phyloP scores from a whole-genome alignment of 192 early-diverging fungal genomes.

The Rhizophagus sp. region DNA sequence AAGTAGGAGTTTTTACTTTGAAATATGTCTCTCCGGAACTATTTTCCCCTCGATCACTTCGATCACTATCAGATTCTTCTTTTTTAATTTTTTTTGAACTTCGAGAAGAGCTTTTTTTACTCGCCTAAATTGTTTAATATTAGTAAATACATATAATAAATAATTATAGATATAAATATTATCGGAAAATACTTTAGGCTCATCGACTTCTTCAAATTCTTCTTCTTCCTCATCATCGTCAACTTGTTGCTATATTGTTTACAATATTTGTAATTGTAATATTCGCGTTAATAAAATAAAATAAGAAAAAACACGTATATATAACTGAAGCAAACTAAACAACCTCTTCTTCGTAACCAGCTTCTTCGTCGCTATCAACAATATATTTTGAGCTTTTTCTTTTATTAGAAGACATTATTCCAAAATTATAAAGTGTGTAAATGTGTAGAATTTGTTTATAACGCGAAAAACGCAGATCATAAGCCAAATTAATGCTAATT shows the following conservation, averaged over 20 bases:
- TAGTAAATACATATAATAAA: background rate
- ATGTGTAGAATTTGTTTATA: background rate
- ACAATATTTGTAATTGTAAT: background rate
- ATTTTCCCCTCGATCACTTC: slow-evolving; percentile 12
- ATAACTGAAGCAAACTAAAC: background rate
- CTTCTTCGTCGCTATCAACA: background rate
- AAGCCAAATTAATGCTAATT: background rate
- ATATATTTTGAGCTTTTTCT: slow-evolving; percentile 3
- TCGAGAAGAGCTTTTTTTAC: background rate
- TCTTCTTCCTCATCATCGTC: background rate
- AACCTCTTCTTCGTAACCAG: background rate
- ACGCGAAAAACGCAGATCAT: background rate
- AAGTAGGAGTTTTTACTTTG: background rate
- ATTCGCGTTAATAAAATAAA: background rate
- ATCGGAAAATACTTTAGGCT: background rate
- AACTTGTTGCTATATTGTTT: background rate
- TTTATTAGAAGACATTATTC: slow-evolving; percentile 1
- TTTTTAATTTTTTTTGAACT: slow-evolving; percentile 3
- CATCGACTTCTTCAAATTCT: background rate
- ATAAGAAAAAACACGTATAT: background rate
- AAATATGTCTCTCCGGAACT: slow-evolving; percentile 13
- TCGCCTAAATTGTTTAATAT: background rate
- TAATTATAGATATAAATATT: background rate
- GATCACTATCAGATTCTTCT: background rate
- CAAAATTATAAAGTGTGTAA: background rate